Evolutionary conservation across 306 rosid genomes (phyloP).

Genomic region (Abrus precatorius): DNA sequence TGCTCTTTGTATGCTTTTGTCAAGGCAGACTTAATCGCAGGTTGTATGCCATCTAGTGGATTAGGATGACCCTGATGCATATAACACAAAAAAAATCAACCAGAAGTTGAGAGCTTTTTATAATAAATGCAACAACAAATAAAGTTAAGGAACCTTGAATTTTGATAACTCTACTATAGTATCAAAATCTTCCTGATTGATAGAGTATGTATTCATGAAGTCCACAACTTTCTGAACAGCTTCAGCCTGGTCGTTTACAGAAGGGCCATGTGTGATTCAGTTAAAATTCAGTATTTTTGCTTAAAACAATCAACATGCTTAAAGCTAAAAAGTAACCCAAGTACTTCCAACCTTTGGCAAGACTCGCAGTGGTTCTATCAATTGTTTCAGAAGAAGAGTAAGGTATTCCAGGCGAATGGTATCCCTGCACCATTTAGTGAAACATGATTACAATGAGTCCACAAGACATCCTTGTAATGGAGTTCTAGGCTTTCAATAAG

Average conservation of each 20-base stretch:
- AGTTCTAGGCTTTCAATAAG: slow-evolving; percentile 33
- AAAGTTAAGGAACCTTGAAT: slow-evolving; percentile 70
- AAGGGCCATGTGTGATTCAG: slow-evolving; percentile 33
- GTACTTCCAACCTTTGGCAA: slow-evolving; percentile 78
- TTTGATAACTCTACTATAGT: slow-evolving; percentile 88
- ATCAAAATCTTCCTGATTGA: slow-evolving; percentile 86
- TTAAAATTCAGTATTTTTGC: slow-evolving; percentile 30
- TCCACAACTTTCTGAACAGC: slow-evolving; percentile 88
- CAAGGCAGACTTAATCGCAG: slow-evolving; percentile 85
- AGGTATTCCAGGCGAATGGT: slow-evolving; percentile 83
- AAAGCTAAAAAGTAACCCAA: slow-evolving; percentile 11
- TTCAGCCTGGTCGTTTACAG: slow-evolving; percentile 73
- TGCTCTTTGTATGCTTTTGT: slow-evolving; percentile 92
- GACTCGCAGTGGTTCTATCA: slow-evolving; percentile 74
- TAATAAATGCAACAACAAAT: slow-evolving; percentile 17
- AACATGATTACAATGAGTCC: slow-evolving; percentile 30
- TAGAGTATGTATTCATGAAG: slow-evolving; percentile 87
- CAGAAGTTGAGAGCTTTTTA: slow-evolving; percentile 2
- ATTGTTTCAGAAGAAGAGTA: slow-evolving; percentile 68
- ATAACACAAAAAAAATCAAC: slow-evolving; percentile 21
- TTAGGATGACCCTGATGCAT: slow-evolving; percentile 79
- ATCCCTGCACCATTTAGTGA: slow-evolving; percentile 66
- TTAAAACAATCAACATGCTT: slow-evolving; percentile 35
- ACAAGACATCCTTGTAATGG: slow-evolving; percentile 27
- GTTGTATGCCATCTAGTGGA: slow-evolving; percentile 77